Conservation (phyloP, 306 rosid species). For the Prunus armeniaca region DNA sequence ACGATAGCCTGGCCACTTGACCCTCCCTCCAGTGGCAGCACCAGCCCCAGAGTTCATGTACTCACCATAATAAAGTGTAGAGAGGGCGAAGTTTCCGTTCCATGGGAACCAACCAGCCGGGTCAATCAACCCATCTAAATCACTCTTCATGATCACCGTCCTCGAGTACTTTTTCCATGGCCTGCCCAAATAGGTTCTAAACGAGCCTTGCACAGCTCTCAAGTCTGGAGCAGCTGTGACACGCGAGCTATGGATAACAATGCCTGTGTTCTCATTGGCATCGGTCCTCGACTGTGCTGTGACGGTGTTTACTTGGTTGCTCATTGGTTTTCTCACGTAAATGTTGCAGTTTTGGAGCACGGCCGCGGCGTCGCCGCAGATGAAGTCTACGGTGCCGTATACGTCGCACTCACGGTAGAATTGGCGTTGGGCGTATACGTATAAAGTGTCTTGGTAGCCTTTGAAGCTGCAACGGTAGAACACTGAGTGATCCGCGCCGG, state of each 20-base stretch:
- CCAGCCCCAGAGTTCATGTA: constrained; percentile 62
- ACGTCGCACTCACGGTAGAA: constrained; percentile 81
- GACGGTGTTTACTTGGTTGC: constrained; percentile 48
- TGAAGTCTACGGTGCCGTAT: constrained; percentile 77
- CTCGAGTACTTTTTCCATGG: constrained; percentile 80
- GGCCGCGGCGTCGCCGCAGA: constrained; percentile 52
- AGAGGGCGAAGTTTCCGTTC: constrained; percentile 59
- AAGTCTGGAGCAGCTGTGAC: constrained; percentile 45
- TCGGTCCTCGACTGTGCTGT: constrained; percentile 70
- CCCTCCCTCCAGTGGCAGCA: constrained; percentile 55
- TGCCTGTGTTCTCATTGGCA: constrained; percentile 73
- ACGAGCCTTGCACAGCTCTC: constrained; percentile 25
- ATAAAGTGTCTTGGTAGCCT: constrained; percentile 82
- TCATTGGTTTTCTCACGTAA: constrained; percentile 46
- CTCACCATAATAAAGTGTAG: constrained; percentile 65
- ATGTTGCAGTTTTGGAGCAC: constrained; percentile 71
- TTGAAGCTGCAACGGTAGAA: constrained; percentile 71
- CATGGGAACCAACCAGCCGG: constrained; percentile 70
- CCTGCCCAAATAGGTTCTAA: constrained; percentile 56
- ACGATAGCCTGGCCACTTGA: constrained; percentile 65
- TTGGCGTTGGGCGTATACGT: constrained; percentile 62
- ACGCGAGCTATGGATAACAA: constrained; percentile 47
- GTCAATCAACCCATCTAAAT: constrained; percentile 36
- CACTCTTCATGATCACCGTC: constrained; percentile 60
- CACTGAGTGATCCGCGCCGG: constrained; percentile 58